Evolutionary conservation across 2,329 filamentous ascomycete genomes (phyloP).

Genomic region (Aspergillus luchuensis): DNA sequence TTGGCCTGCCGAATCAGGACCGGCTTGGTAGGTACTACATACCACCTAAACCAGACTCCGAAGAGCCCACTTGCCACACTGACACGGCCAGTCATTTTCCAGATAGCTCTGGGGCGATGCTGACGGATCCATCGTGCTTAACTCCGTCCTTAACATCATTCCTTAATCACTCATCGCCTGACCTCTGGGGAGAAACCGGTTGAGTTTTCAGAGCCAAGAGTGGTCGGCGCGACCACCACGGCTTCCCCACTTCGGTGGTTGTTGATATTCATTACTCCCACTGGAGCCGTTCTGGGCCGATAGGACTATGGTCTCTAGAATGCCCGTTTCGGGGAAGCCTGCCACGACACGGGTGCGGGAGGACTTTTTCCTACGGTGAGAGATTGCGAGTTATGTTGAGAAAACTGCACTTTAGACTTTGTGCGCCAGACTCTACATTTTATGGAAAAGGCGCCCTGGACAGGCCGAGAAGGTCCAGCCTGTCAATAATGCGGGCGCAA

Average conservation of each 20-base stretch:
- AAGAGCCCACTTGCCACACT: conserved; percentile 15
- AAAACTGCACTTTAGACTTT: neutral
- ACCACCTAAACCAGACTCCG: conserved; percentile 5
- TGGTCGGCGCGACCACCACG: conserved; percentile 5
- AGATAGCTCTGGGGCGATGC: neutral
- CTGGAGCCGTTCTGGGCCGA: conserved; percentile 26
- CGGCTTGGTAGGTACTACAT: neutral
- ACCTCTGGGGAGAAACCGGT: conserved; percentile 2
- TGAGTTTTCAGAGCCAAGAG: neutral
- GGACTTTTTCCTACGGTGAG: neutral
- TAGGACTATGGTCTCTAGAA: conserved; percentile 13
- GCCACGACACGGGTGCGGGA: conserved; percentile 15
- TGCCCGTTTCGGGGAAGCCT: conserved; percentile 31
- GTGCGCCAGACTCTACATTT: neutral
- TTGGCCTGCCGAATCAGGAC: conserved; percentile 15
- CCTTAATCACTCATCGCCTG: conserved; percentile 4
- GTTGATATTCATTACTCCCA: conserved; percentile 13
- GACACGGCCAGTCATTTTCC: conserved; percentile 1
- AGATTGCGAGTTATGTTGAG: neutral
- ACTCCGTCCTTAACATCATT: conserved; percentile 6
- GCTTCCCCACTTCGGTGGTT: conserved; percentile 15
- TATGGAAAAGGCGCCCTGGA: neutral
- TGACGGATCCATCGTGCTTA: conserved; percentile 5
- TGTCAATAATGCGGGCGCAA: conserved; percentile 19
- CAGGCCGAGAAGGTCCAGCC: conserved; percentile 7